These are phyloP conservation scores for Hylodesmum podocarpum DNA, from an alignment of 306 rosid species.

Conservation along the genomic window DNA sequence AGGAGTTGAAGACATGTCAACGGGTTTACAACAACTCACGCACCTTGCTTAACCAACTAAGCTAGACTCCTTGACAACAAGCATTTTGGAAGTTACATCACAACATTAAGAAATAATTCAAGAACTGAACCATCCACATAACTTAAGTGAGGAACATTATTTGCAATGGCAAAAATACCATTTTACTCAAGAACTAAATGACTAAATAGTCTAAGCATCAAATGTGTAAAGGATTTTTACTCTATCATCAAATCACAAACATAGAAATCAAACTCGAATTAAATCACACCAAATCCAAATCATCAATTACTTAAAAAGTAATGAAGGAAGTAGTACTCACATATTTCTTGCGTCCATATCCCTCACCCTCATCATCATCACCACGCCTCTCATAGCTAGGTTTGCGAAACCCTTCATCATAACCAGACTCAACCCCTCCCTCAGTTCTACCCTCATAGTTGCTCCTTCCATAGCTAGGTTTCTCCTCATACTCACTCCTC, in stretches of 20 bases:
- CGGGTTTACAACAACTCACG: too few relatives aligned
- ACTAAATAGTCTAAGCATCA: too few relatives aligned
- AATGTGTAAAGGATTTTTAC: too few relatives aligned
- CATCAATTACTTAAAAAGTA: background rate
- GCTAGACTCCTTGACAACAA: too few relatives aligned
- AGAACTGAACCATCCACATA: background rate
- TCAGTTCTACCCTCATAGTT: slow-evolving; percentile 4
- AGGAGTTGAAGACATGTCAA: too few relatives aligned
- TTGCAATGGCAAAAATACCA: background rate
- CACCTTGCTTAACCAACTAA: too few relatives aligned
- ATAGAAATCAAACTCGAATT: background rate
- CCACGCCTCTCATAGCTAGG: slow-evolving; percentile 41
- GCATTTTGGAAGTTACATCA: background rate
- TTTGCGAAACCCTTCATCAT: slow-evolving; percentile 18
- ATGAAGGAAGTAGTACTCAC: slow-evolving; percentile 46
- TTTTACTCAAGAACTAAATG: background rate
- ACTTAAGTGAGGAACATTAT: background rate
- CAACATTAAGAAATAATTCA: background rate
- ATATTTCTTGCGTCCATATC: slow-evolving; percentile 75
- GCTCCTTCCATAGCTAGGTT: slow-evolving; percentile 46
- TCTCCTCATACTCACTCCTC: slow-evolving; percentile 33
- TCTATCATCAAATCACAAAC: too few relatives aligned
- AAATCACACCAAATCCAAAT: background rate
- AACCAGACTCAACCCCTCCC: slow-evolving; percentile 5
- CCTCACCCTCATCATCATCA: slow-evolving; percentile 50